These are phyloP conservation scores for Fraxinus quadrangulata DNA, from an alignment of 257 asterid genomes.

Conservation along the genomic window DNA sequence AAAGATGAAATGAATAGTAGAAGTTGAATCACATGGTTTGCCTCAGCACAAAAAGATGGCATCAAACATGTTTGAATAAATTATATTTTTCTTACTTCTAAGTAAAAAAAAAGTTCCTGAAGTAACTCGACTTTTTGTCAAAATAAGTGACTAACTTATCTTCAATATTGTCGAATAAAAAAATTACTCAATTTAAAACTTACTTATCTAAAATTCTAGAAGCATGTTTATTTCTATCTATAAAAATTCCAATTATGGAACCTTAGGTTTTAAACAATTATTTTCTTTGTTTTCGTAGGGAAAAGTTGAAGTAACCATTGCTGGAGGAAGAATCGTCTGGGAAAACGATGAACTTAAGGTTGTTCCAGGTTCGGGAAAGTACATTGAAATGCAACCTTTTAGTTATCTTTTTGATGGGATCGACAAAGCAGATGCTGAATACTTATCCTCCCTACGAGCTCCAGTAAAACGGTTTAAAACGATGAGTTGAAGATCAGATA, in stretches of 20 bases:
- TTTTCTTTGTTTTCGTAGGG: constrained; percentile 47
- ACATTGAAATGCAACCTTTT: constrained; percentile 75
- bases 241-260: not conserved
- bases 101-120: not conserved
- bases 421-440: constrained; percentile 55
- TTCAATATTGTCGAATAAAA: not conserved
- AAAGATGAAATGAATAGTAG: not conserved
- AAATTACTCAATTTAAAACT: too few species aligned
- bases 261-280: not conserved
- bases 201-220: not conserved
- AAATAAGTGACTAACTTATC: not conserved
- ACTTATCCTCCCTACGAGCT: constrained; percentile 68
- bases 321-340: constrained; percentile 93
- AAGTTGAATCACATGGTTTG: not conserved
- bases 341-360: constrained; percentile 66
- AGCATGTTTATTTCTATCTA: not conserved
- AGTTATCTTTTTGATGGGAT: constrained; percentile 78
- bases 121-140: not conserved
- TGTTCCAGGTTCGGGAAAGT: constrained; percentile 77
- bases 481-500: constrained; percentile 24
- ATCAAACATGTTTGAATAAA: not conserved
- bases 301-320: constrained; percentile 86
- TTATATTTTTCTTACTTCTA: not conserved
- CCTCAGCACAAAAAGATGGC: not conserved
- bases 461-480: constrained; percentile 55